Evolutionary conservation across 225 moss, liverwort and hornwort genomes (phyloP).

Genomic region (Asterella californica): DNA sequence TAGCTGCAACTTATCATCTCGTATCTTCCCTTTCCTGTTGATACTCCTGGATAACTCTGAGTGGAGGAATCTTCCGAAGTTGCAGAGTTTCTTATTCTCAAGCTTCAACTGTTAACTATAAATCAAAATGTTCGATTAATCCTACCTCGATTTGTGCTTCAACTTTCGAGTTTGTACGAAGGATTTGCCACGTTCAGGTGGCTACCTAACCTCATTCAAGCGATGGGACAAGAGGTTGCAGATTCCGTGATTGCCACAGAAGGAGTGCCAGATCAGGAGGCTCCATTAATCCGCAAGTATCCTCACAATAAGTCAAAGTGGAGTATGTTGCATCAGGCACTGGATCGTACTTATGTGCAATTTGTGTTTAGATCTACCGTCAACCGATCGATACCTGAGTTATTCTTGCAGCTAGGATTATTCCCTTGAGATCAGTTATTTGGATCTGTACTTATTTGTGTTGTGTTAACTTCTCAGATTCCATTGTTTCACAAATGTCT

Average conservation of each 20-base stretch:
- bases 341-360: no score
- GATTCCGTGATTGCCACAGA: constrained; percentile 24
- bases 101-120: constrained; percentile 1
- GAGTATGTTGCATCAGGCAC: not conserved
- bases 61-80: constrained; percentile 19
- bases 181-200: constrained; percentile 16
- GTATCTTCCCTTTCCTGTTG: not conserved
- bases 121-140: constrained; percentile 17
- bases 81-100: constrained; percentile 15
- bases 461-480: not conserved
- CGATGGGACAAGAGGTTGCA: constrained; percentile 40
- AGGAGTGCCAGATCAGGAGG: constrained; percentile 29
- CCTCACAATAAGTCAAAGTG: constrained; percentile 20
- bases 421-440: not conserved
- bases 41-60: not conserved
- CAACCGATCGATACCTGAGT: not conserved
- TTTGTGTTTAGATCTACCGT: not conserved
- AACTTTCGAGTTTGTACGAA: constrained; percentile 11
- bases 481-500: not conserved
- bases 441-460: not conserved
- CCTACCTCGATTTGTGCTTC: constrained; percentile 13
- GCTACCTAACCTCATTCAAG: constrained; percentile 4
- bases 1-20: constrained; percentile 2
- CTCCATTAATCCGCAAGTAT: constrained; percentile 34
- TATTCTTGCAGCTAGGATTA: not conserved